Conservation (phyloP, 2,329 filamentous ascomycete species). For the Fusarium xylarioides region DNA sequence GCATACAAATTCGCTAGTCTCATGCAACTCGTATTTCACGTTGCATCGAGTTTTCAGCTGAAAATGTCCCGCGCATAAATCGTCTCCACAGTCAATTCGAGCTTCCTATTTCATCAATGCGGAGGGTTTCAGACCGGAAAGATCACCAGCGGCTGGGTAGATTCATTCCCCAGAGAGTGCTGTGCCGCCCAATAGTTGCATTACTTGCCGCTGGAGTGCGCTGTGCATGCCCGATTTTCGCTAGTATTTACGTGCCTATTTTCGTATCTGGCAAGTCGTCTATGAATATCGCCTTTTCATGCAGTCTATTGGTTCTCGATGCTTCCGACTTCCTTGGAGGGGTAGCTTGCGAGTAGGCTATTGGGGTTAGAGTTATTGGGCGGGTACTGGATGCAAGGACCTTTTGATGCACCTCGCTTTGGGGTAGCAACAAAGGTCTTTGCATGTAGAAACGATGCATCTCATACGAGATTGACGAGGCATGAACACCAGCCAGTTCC, state of each 20-base stretch:
- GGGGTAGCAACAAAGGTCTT: neutral
- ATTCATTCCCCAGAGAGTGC: neutral
- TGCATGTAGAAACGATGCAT: neutral
- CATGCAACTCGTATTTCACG: neutral
- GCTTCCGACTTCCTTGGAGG: neutral
- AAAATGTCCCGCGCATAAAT: neutral
- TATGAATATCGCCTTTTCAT: neutral
- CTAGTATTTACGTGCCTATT: neutral
- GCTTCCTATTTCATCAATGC: neutral
- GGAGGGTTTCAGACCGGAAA: neutral
- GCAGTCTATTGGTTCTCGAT: neutral
- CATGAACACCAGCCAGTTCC: accelerated
- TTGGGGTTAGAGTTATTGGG: neutral
- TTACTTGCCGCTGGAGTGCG: neutral
- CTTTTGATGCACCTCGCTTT: neutral
- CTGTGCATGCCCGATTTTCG: neutral
- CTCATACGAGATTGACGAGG: neutral
- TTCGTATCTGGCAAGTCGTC: neutral
- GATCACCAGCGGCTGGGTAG: neutral
- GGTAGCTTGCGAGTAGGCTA: neutral
- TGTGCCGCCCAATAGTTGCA: neutral
- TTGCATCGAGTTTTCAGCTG: slow-evolving; percentile 3
- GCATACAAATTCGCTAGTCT: neutral
- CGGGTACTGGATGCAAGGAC: neutral
- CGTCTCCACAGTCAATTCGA: neutral